Base-by-base conservation (phyloP, 768 basidiomycete genomes). In the Phaffia tasmanica region DNA sequence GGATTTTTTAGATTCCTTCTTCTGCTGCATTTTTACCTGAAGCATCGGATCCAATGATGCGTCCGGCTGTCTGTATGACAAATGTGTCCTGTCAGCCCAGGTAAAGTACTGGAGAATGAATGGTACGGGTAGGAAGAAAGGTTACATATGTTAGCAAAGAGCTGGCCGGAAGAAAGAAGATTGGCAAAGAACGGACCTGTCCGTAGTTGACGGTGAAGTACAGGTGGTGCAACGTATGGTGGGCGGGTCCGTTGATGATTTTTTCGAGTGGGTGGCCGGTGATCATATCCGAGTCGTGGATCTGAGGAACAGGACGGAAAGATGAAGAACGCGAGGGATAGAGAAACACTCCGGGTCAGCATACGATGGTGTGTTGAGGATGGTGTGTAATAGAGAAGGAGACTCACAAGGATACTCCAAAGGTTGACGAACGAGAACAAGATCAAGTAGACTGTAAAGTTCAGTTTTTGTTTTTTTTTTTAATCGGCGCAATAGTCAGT, bases 251-350 rank as follows among this genome's bases (percentile, higher is more conserved):
- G 77, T 98, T 99, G 78, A 99, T 92, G 74, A 55, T 63, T 67
- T 81, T 85, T 78, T 97, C 94, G 5, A 95, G 81, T 4, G 85
- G 79, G 74, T 89, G 86, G 3, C 87, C 93, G 32, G 89, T 89
- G 73, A 98, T 84, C 94, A 99, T 98, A 79, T 98, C 95, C 3
- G 90, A 93, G 77, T 99, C 95, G 74, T 99, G 94, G 71, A 99
- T 99, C 89, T 91, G 73, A 30, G 32, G 29, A 49, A 48, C 23
- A n/a, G n/a, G 29, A 42, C 23, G 42, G 49, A 23, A 53, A 27
- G 58, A 60, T 0, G 32, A 54, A 42, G 7, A 54, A 57, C 29
- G 19, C 4, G 9, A 48, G 19, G 29, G 3, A 18, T n/a, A 8
- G 35, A 11, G 19, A 42, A 16, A 11, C 11, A 42, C 11, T 42